Conservation (phyloP, 768 basidiomycete genomes). For the Pleurotus cornucopiae region DNA sequence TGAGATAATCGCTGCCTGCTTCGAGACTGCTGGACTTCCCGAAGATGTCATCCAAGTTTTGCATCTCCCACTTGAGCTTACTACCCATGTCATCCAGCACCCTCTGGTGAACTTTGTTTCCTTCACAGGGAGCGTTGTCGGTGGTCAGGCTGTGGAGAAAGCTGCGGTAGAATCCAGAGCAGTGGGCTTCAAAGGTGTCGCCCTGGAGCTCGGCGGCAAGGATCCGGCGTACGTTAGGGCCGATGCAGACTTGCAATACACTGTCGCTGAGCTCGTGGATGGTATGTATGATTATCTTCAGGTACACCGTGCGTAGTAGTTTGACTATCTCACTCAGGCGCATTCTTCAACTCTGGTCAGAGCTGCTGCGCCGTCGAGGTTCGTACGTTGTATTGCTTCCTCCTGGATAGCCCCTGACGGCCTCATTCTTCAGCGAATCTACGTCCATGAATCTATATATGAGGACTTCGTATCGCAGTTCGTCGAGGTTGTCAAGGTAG, state of each 20-base stretch:
- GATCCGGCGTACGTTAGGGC: constrained; percentile 93
- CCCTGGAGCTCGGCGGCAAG: constrained; percentile 93
- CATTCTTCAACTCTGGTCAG: constrained; percentile 97
- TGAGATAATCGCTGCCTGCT: constrained; percentile 70
- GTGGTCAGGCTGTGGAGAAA: constrained; percentile 69
- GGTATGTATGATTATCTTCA: constrained; percentile 38
- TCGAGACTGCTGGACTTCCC: constrained; percentile 78
- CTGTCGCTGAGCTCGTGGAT: constrained; percentile 85
- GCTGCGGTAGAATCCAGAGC: constrained; percentile 52
- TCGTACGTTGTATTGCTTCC: constrained; percentile 10
- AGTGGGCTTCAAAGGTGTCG: constrained; percentile 79
- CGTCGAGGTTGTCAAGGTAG: constrained; percentile 69
- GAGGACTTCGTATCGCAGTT: constrained; percentile 75
- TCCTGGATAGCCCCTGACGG: background rate
- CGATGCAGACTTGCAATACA: constrained; percentile 83
- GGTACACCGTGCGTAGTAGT: background rate
- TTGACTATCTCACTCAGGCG: constrained; percentile 40
- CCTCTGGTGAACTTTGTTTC: constrained; percentile 72
- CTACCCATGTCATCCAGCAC: constrained; percentile 58
- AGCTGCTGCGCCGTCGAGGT: constrained; percentile 95
- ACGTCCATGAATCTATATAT: constrained; percentile 84
- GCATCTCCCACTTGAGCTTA: constrained; percentile 65
- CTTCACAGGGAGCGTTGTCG: constrained; percentile 85
- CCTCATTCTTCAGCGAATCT: constrained; percentile 64
- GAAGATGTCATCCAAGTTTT: constrained; percentile 67